Percentiles rank a stretch among this genome's conserved stretches.
Conservation (phyloP, 768 basidiomycete species). For the Tylopilus intermedius region DNA sequence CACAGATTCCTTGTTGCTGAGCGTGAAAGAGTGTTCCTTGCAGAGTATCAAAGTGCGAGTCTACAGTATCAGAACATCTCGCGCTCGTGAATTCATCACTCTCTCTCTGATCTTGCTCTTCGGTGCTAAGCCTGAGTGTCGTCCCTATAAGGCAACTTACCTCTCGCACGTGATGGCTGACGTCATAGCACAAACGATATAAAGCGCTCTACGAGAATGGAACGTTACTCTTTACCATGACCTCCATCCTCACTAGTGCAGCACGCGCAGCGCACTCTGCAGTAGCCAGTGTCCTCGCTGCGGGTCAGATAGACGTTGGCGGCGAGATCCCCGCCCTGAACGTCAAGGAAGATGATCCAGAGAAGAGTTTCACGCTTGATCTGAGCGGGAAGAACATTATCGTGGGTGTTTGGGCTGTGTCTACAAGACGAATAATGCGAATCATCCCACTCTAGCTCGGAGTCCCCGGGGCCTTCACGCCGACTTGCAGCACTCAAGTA, state of each 20-base stretch:
- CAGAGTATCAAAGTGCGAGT: slow-evolving; percentile 74
- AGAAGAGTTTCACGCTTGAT: slow-evolving; percentile 37
- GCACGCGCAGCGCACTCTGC: slow-evolving; percentile 53
- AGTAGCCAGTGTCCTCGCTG: slow-evolving; percentile 44
- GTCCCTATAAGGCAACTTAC: too few species aligned
- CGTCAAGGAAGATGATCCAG: slow-evolving; percentile 58
- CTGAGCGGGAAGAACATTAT: slow-evolving; percentile 61
- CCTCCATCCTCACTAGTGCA: slow-evolving; percentile 42
- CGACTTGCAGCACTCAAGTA: slow-evolving; percentile 61
- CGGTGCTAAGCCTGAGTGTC: too few species aligned
- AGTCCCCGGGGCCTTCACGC: slow-evolving; percentile 75
- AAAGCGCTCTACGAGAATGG: background rate
- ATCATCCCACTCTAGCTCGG: slow-evolving; percentile 43
- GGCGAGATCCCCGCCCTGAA: slow-evolving; percentile 42
- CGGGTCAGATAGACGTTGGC: slow-evolving; percentile 37
- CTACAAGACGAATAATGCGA: background rate
- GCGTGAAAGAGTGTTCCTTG: slow-evolving; percentile 64
- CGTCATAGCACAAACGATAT: background rate
- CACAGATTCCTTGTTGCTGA: slow-evolving; percentile 76
- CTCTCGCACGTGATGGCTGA: slow-evolving; percentile 1
- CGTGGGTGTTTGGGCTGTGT: slow-evolving; percentile 34
- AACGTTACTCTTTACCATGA: slow-evolving; percentile 32
- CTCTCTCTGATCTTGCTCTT: background rate
- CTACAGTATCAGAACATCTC: slow-evolving; percentile 79
- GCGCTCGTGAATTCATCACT: slow-evolving; percentile 47